Conservation (phyloP, 805 yeast species). For the Tetrapisispora phaffii region DNA sequence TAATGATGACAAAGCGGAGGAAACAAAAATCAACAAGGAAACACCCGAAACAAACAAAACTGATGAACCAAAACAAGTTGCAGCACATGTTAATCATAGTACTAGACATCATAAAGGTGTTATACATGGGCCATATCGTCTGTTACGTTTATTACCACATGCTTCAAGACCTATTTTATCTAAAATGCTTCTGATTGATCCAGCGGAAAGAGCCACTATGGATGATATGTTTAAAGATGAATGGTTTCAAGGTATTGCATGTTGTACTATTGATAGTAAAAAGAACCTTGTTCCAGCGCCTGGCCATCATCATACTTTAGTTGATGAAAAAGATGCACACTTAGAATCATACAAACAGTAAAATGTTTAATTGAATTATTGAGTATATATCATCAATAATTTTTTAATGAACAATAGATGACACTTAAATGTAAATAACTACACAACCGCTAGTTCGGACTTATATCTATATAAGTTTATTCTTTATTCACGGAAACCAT, state of each 20-base stretch:
- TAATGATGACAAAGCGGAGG: constrained; percentile 1
- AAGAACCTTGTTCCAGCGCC: constrained; percentile 35
- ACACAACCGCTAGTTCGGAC: neutral
- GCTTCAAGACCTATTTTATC: constrained; percentile 71
- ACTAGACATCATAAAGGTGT: constrained; percentile 36
- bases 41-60: constrained; percentile 2
- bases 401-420: neutral
- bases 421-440: neutral
- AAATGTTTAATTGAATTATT: neutral
- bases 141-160: constrained; percentile 73
- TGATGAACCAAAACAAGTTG: neutral
- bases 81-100: constrained; percentile 7
- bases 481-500: neutral
- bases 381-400: neutral
- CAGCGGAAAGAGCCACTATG: constrained; percentile 51
- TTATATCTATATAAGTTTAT: neutral
- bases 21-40: constrained; percentile 2
- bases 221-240: constrained; percentile 57
- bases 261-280: constrained; percentile 45
- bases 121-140: constrained; percentile 74
- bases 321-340: constrained; percentile 38
- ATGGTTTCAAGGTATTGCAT: constrained; percentile 56
- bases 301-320: constrained; percentile 43
- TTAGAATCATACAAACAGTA: constrained; percentile 33
- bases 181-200: constrained; percentile 54